Percentiles rank a stretch among this genome's conserved stretches.
Evolutionary conservation across 208 protist species (phyloP).

Genomic region (Leishmania turanica): DNA sequence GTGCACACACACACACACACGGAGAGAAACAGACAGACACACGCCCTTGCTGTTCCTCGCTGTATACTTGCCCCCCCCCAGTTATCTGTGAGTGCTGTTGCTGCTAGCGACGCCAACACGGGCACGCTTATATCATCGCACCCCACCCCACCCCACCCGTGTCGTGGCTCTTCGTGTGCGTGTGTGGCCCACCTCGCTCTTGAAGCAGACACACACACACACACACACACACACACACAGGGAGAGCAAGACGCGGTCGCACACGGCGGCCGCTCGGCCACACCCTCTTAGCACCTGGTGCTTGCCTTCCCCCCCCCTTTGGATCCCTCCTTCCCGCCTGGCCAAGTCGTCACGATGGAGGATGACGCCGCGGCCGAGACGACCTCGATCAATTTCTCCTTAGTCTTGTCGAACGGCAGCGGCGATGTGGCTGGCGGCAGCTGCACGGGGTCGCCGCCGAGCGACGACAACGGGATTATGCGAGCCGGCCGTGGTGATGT

Average conservation of each 20-base stretch:
- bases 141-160: background rate
- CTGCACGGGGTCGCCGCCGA: background rate
- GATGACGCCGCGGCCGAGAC: slow-evolving; percentile 13
- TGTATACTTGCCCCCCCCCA: background rate
- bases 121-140: background rate
- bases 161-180: background rate
- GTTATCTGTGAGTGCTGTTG: background rate
- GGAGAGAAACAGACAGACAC: slow-evolving; percentile 4
- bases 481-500: slow-evolving; percentile 6
- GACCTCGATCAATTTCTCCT: slow-evolving; percentile 32
- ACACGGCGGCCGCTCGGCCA: background rate
- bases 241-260: background rate
- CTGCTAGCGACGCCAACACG: background rate
- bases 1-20: background rate
- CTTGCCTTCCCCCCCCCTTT: background rate
- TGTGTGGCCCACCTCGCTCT: background rate
- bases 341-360: slow-evolving; percentile 1
- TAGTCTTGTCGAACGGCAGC: slow-evolving; percentile 12
- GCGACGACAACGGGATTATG: background rate
- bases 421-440: background rate
- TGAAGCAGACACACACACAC: background rate
- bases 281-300: background rate
- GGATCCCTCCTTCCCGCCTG: background rate
- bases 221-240: too few relatives aligned
- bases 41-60: background rate